Base-by-base conservation (phyloP, 2,329 filamentous ascomycete genomes). In the Hirsutella rhossiliensis region DNA sequence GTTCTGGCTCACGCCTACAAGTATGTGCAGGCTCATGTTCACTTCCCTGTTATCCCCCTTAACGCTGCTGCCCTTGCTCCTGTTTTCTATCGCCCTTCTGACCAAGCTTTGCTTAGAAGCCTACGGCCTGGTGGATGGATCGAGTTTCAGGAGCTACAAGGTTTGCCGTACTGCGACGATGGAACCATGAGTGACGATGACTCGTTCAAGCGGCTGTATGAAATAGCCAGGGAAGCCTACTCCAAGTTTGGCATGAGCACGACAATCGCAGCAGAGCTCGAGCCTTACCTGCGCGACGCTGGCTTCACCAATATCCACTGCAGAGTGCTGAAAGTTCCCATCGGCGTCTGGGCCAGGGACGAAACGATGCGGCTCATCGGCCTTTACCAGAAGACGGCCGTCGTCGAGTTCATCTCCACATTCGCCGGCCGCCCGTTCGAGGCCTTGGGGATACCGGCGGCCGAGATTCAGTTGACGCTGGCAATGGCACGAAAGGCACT, bases 81-180 rank as follows among this genome's bases (percentile, higher is more conserved):
- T 27, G 23, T 9, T 27, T 27, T 27, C n/a, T n/a, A n/a, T n/a
- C n/a, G 23, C 23, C 23, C 23, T 7, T 27, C 23, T 27, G 23
- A 27, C 23, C 23, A 27, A 27, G 5, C 5, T 27, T 27, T 23
- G 13, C n/a, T 8, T 32, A 48, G 44, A 32, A 48, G 45, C 43
- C 50, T 68, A 1, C 56, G 57, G 28, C 67, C 68, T 2, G 67
- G 68, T 37, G 67, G 67, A 39, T 68, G 65, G 59, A 54, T 71
- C 20, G 67, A 71, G 51, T 55, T 67, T 15, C 60, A 65, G 34
- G 66, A 68, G 32, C 52, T 63, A 29, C 56, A 62, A 42, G 55
- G 54, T 36, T 51, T 48, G 18, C 52, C 63, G 13, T 53, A 54
- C 27, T 64, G 60, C 47, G 63, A 66, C 48, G 61, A 63, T 43